Evolutionary conservation across 768 basidiomycete genomes (phyloP), one percentile per base, ranked within the genome.

Genomic region (Erythrobasidium yunnanense): DNA sequence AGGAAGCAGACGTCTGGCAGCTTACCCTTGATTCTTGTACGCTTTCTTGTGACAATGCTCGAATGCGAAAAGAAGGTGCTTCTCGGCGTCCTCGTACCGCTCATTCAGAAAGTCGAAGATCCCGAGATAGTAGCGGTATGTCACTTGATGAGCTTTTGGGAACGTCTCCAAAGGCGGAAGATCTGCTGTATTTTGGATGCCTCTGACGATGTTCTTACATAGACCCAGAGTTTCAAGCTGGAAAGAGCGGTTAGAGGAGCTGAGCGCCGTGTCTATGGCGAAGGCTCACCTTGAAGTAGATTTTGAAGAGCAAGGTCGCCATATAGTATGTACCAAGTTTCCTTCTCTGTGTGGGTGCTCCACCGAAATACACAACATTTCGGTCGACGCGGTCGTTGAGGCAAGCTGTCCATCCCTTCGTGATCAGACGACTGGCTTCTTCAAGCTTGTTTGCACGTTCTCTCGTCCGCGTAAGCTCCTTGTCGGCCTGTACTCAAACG

Each of bases 271-370:
- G 15, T 15, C 15, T 45, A 45, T 45, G 15, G 42, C 15, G 15
- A 45, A 15, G 22, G 15, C 15, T 20, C 76, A 84, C 92, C 71
- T 85, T 84, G 81, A 97, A 96, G 78, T 97, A 97, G 52, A 84
- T 87, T 76, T 97, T 97, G 76, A 99, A 78, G 62, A 91, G 85
- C 54, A 93, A 79, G 17, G 86, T 87, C 0, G 92, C 91, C 15
- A 95, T 83, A 72, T 90, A 88, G 77, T 97, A 97, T 1, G 91
- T 82, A 0, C 90, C 85, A 90, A 90, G 87, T 78, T 88, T 88
- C 71, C 90, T 79, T 38, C 87, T 51, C 35, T 32, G 35, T 25
- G 54, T 51, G 20, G 25, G 50, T 52, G 68, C 29, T 22, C n/a
- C 11, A 17, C 8, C 13, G 1, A 35, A 15, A 23, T 18, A 6